Conservation (phyloP, 225 moss, liverwort and hornwort species). For the Neckera pumila region DNA sequence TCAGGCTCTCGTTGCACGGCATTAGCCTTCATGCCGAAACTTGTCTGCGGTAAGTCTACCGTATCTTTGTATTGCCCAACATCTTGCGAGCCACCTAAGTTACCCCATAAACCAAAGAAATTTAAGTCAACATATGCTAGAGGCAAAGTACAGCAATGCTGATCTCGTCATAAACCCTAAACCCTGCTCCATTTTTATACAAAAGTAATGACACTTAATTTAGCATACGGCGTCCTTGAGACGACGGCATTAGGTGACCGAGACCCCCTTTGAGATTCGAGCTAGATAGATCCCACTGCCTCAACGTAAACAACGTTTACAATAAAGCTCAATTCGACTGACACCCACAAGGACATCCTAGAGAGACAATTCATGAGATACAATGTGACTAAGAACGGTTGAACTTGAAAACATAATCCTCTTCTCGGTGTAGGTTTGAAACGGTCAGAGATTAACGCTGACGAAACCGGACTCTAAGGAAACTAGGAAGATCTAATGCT, state of each 20-base stretch:
- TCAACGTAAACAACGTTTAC: not conserved
- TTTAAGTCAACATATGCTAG: not conserved
- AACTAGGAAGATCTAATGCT: not conserved
- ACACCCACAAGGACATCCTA: not conserved
- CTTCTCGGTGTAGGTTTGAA: not conserved
- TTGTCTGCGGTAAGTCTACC: constrained; percentile 81
- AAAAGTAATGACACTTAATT: not conserved
- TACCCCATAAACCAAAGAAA: constrained; percentile 1
- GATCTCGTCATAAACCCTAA: constrained; percentile 13
- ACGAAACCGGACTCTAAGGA: not conserved
- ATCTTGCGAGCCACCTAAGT: constrained; percentile 38
- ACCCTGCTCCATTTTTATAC: not conserved
- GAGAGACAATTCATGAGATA: not conserved
- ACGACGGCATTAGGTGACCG: not conserved
- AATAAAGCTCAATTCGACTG: not conserved
- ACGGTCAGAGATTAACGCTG: not conserved
- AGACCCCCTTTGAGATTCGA: not conserved
- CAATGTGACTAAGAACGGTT: not conserved
- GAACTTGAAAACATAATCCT: not conserved
- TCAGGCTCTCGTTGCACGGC: constrained; percentile 89
- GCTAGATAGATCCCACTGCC: not conserved
- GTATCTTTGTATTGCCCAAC: constrained; percentile 84
- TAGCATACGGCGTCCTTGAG: not conserved
- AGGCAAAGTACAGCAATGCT: not conserved
- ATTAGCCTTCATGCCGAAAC: constrained; percentile 92